These are phyloP conservation scores for Adansonia rubrostipa DNA, from an alignment of 441 rosid genomes.

Conservation along the genomic window DNA sequence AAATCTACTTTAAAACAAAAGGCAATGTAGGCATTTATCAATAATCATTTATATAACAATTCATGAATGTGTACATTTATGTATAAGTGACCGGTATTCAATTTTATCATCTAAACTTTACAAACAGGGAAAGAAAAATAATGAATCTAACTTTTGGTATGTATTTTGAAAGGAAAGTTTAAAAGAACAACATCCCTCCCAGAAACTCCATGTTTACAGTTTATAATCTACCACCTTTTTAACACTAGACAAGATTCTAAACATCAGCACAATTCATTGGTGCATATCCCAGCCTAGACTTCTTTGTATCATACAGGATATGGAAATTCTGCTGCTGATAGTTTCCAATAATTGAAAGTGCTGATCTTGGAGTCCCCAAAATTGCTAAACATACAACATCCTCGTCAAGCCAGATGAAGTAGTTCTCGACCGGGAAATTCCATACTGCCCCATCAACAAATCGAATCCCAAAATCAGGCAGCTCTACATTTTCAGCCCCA, in stretches of 20 bases:
- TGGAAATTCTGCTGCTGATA: slow-evolving; percentile 97
- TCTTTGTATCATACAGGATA: slow-evolving; percentile 78
- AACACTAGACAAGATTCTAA: slow-evolving; percentile 28
- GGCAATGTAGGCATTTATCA: neutral
- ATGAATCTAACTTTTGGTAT: slow-evolving; percentile 36
- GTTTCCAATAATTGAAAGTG: slow-evolving; percentile 83
- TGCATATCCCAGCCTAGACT: slow-evolving; percentile 80
- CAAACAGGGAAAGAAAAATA: slow-evolving; percentile 9
- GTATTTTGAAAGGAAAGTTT: slow-evolving; percentile 10
- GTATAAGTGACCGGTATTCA: neutral
- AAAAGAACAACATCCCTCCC: slow-evolving; percentile 14
- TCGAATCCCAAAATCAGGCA: slow-evolving; percentile 70
- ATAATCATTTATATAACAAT: slow-evolving; percentile 3
- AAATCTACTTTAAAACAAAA: neutral
- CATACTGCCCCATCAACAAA: slow-evolving; percentile 82
- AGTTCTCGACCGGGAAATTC: slow-evolving; percentile 83
- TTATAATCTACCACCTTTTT: slow-evolving; percentile 18
- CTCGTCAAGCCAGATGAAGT: slow-evolving; percentile 59
- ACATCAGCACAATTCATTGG: slow-evolving; percentile 79
- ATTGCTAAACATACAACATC: slow-evolving; percentile 82
- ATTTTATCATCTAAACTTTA: neutral
- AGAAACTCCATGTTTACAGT: slow-evolving; percentile 22
- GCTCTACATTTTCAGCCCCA: slow-evolving; percentile 54
- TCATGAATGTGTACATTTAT: slow-evolving; percentile 15
- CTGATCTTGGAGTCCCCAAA: slow-evolving; percentile 73